Evolutionary conservation across 1,284 basidiomycete species (phyloP), one percentile per base, ranked within the genome.

Genomic region (Rhizopogon parksii): DNA sequence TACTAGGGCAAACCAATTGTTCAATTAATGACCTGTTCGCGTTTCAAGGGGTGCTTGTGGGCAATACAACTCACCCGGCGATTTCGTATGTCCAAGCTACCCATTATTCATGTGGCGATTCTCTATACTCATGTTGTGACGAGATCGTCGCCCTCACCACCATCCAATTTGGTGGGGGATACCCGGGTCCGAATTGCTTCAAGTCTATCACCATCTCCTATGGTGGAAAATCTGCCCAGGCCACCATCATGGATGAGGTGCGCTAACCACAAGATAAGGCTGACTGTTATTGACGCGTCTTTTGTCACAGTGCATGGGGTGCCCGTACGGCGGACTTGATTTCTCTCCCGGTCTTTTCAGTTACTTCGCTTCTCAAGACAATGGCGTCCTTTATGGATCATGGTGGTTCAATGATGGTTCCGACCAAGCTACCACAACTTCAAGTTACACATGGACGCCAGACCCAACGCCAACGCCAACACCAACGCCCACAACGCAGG

Each of bases 261-360:
- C 47, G 71, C n/a, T 35, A 2, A 59, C 49, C 7, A n/a, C 14
- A 12, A 25, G 40, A 30, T 47, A 36, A 46, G 21, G 32, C 12
- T 27, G 19, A 36, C 46, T 24, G 49, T 47, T 47, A 14, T 21
- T 40, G 17, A 51, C 25, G 48, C 15, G 51, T n/a, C 9, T 38
- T 32, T 8, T 50, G 7, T 17, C 8, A 39, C 50, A 83, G 77
- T 89, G 86, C 65, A 79, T 78, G 36, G 79, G 77, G 30, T 91
- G 88, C 65, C 78, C 79, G 1, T 76, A 69, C 49, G 82, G 79
- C 36, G 86, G 78, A 37, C 79, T 95, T 51, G 91, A 95, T 71
- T 72, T 92, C 49, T 85, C 85, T 24, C 65, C 68, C 6, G 74
- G 80, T 46, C 78, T 95, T 35, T 94, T 95, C 75, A 40, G 58